Evolutionary conservation across 495 filamentous ascomycete species (phyloP), one percentile per base, ranked within the genome.

Genomic region (Penicillium fimorum): DNA sequence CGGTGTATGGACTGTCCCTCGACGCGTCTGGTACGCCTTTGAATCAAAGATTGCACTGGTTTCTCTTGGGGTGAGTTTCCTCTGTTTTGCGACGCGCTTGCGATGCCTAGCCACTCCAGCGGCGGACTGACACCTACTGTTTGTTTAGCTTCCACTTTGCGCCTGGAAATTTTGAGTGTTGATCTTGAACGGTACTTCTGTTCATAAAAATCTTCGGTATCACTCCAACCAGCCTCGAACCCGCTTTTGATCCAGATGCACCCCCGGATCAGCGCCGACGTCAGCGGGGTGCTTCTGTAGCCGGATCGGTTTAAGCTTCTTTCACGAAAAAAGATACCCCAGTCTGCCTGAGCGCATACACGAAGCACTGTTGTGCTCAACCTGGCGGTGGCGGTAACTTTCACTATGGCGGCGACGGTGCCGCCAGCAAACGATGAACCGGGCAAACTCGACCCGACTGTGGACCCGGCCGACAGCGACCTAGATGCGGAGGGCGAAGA

Each of bases 401-500:
- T 66, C 59, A 76, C 64, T 47, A 79, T 80, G 78, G 75, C 77
- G 70, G 76, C 77, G 66, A 74, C 68, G 46, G 70, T 74, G 72
- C 71, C 72, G 68, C 69, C 74, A 63, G 67, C 66, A 58, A 61
- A 74, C 60, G 69, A 78, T 51, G 70, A 72, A 56, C 66, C 68
- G 48, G 66, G 61, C 49, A 66, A 71, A 57, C 63, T 70, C 54
- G 67, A 68, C 59, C 61, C 69, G 42, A 65, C 64, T 18, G 60
- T 64, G 48, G 74, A 74, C 44, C 57, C 68, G 61, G 64, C 69
- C 29, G 79, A 76, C 58, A 79, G 74, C 60, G 81, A 84, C 49
- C 68, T 75, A 57, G 83, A 83, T 58, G 81, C 78, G 15, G 77
- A 81, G 53, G 77, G 79, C 8, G 79, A 81, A 48, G 78, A 79